Conservation (phyloP, 2,329 filamentous ascomycete species). For the Hypocreales sp. region DNA sequence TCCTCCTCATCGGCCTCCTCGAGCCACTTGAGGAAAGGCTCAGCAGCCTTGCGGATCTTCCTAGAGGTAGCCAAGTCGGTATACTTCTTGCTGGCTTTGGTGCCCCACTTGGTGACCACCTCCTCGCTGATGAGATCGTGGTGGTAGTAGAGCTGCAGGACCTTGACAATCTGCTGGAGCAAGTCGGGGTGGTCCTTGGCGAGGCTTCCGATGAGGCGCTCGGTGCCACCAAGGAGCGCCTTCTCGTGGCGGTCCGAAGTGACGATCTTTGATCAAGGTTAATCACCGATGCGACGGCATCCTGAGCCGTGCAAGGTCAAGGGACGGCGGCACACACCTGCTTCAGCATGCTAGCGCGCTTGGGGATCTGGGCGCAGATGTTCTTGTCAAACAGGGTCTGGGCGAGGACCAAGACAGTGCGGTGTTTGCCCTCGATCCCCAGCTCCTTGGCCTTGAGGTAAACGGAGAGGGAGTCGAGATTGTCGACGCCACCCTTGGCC, state of each 20-base stretch:
- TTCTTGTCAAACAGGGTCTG: constrained; percentile 89
- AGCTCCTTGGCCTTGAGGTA: constrained; percentile 96
- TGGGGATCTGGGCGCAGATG: constrained; percentile 74
- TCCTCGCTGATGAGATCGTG: constrained; percentile 82
- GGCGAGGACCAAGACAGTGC: constrained; percentile 78
- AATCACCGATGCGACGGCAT: too few species aligned
- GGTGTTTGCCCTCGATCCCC: constrained; percentile 88
- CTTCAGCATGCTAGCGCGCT: constrained; percentile 76
- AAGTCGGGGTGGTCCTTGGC: constrained; percentile 69
- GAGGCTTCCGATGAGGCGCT: constrained; percentile 65
- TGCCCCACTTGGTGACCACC: constrained; percentile 76
- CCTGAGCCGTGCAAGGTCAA: too few species aligned
- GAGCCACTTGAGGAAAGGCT: constrained; percentile 91
- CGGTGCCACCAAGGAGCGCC: constrained; percentile 85
- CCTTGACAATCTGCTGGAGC: constrained; percentile 60
- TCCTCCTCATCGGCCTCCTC: constrained; percentile 69
- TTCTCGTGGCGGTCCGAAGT: constrained; percentile 90
- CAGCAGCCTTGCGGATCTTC: constrained; percentile 89
- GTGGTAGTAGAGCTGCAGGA: constrained; percentile 82
- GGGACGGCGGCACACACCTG: constrained; percentile 51
- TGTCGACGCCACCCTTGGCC: constrained; percentile 57
- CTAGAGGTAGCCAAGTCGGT: constrained; percentile 78
- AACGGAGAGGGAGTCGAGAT: constrained; percentile 78
- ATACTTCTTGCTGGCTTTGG: constrained; percentile 97
- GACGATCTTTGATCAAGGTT: constrained; percentile 22